Base-by-base conservation (phyloP, 176 grass and related monocot genomes). In the Carex scoparia region DNA sequence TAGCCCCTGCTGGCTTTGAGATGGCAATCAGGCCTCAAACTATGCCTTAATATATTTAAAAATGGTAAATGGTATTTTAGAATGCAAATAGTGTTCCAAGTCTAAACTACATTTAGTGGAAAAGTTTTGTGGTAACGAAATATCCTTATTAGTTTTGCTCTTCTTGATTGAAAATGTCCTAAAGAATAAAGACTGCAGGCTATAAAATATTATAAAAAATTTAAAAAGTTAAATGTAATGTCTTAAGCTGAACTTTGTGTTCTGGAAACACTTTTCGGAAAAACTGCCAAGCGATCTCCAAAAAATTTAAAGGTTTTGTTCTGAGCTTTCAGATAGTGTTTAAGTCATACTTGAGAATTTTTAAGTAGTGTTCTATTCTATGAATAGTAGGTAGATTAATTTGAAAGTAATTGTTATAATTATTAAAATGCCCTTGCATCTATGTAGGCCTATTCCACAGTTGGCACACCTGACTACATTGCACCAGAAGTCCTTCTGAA, bases 391-490 rank as follows among this genome's bases (percentile, higher is more conserved):
- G 33, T 30, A 6, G 62, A n/a, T n/a, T 80, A 18, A 28, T 81
- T 27, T 80, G 4, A 59, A 82, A 42, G 13, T 61, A 31, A 14
- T 61, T 10, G 5, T 65, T 59, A 42, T 38, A 46, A 18, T 23
- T 55, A 76, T 19, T 62, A 37, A 69, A 75, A 1, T 61, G 33
- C 18, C 32, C 16, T 81, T 59, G 33, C 1, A 16, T 77, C 59
- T 35, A 46, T 86, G 46, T 78, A 99, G 96, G 96, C 96, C 60
- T 99, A 99, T 86, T 99, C 96, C 57, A 99, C 93, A 85, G 93
- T 99, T 72, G 96, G 96, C 78, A 99, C 96, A 73, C 96, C 96
- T 54, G 96, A 99, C 76, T 98, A 98, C 87, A 99, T 99, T 89
- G 96, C 92, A 59, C 92, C 94, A 71, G 94, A 97, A 91, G 94